Percentiles rank a stretch among this genome's conserved stretches.
phyloP scores from a whole-genome alignment of 2,329 filamentous ascomycete genomes.

The Hymenoscyphus linearis region DNA sequence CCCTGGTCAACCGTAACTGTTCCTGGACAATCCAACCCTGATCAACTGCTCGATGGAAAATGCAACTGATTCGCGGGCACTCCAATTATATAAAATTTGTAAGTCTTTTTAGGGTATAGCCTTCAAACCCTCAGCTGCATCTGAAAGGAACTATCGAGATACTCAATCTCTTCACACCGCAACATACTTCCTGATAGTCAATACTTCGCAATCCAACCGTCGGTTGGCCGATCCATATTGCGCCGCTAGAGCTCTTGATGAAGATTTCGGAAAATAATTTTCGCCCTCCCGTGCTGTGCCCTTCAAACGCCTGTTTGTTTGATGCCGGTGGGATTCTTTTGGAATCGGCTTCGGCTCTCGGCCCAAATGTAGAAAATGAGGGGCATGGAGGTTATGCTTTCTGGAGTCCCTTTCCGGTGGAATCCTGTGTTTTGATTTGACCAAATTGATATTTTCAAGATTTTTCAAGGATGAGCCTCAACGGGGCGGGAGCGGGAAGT shows the following conservation, averaged over 20 bases:
- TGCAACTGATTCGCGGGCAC: neutral
- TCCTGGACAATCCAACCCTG: neutral
- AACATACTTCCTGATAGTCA: too few species aligned
- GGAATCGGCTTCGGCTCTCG: neutral
- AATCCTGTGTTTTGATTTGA: neutral
- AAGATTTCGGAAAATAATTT: too few species aligned
- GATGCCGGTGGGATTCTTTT: neutral
- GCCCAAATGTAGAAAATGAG: neutral
- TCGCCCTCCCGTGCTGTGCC: too few species aligned
- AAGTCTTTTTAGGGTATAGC: neutral
- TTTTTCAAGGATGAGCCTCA: neutral
- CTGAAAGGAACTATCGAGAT: too few species aligned
- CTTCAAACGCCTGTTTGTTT: neutral
- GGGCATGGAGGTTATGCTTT: neutral
- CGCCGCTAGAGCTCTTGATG: too few species aligned
- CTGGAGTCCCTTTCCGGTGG: neutral
- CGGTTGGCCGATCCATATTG: too few species aligned
- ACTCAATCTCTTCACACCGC: too few species aligned
- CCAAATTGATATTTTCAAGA: neutral
- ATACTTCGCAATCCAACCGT: neutral
- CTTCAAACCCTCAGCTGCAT: neutral
- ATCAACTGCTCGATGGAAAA: neutral
- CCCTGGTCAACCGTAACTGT: neutral
- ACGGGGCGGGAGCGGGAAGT: conserved; percentile 4
- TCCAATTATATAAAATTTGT: neutral